Evolutionary conservation across 306 rosid species (phyloP).

Genomic region (Bauhinia variegata): DNA sequence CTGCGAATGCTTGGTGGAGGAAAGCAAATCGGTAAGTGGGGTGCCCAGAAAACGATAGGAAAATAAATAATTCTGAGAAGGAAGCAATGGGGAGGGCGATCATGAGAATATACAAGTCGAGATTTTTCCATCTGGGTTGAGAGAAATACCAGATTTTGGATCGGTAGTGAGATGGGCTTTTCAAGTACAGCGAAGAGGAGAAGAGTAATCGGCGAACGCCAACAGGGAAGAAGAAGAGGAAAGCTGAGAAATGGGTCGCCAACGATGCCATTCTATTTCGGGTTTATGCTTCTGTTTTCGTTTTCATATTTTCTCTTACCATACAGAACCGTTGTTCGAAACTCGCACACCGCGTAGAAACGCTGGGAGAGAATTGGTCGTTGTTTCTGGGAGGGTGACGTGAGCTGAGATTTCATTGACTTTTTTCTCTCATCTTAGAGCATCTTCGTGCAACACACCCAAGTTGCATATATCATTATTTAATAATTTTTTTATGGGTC

Average conservation of each 20-base stretch:
- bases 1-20: constrained; percentile 60
- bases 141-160: constrained; percentile 80
- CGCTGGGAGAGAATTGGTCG: background rate
- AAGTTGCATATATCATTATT: too few relatives aligned
- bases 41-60: constrained; percentile 63
- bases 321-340: background rate
- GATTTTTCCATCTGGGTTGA: constrained; percentile 70
- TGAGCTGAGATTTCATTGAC: too few relatives aligned
- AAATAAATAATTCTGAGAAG: constrained; percentile 64
- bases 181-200: constrained; percentile 75
- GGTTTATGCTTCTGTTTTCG: constrained; percentile 30
- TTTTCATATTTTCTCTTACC: constrained; percentile 27
- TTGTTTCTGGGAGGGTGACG: background rate
- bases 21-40: constrained; percentile 69
- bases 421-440: too few relatives aligned
- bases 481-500: too few relatives aligned
- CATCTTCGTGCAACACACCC: too few relatives aligned
- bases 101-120: constrained; percentile 68
- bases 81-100: constrained; percentile 73
- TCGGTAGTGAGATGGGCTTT: constrained; percentile 70
- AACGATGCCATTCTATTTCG: constrained; percentile 63
- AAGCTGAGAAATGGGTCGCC: constrained; percentile 74
- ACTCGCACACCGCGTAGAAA: background rate
- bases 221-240: constrained; percentile 59
- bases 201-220: constrained; percentile 73